phyloP scores from a whole-genome alignment of 306 rosid genomes.

The Glycyrrhiza uralensis region DNA sequence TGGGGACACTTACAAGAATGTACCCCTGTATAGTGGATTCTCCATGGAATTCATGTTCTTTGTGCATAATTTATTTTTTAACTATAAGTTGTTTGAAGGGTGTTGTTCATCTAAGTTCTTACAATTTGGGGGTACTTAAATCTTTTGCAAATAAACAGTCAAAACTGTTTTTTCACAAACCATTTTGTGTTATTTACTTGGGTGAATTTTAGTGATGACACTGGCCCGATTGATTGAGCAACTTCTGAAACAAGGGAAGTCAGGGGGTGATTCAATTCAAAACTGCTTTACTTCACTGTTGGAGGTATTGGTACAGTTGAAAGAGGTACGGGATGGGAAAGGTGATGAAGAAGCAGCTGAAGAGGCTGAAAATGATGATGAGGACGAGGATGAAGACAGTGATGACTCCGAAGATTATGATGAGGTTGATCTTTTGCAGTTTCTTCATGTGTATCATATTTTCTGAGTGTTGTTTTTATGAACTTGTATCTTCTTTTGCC shows the following conservation, averaged over 20 bases:
- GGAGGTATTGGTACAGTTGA: slow-evolving; percentile 58
- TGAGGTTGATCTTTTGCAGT: slow-evolving; percentile 50
- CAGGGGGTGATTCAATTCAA: slow-evolving; percentile 39
- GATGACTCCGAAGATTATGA: slow-evolving; percentile 61
- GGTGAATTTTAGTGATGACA: slow-evolving; percentile 58
- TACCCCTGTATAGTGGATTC: background rate
- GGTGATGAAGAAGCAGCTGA: slow-evolving; percentile 45
- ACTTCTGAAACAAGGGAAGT: slow-evolving; percentile 53
- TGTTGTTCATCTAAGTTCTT: background rate
- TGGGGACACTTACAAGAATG: background rate
- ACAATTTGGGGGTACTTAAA: background rate
- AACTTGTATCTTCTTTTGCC: slow-evolving; percentile 3
- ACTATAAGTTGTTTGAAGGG: background rate
- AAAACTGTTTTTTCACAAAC: slow-evolving; percentile 7
- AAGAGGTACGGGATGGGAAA: slow-evolving; percentile 50
- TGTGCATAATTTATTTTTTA: background rate
- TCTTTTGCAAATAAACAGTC: background rate
- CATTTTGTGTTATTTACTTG: background rate
- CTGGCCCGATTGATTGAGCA: slow-evolving; percentile 64
- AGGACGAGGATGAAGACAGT: slow-evolving; percentile 37
- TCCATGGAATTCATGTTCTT: background rate
- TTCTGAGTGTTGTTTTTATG: slow-evolving; percentile 6
- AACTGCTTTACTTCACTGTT: slow-evolving; percentile 63
- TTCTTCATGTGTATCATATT: slow-evolving; percentile 8
- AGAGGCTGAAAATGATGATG: slow-evolving; percentile 47